Percentiles rank a stretch among this genome's conserved stretches.
Conservation (phyloP, 371 early-diverging fungal genomes). For the Phascolomyces articulosus region DNA sequence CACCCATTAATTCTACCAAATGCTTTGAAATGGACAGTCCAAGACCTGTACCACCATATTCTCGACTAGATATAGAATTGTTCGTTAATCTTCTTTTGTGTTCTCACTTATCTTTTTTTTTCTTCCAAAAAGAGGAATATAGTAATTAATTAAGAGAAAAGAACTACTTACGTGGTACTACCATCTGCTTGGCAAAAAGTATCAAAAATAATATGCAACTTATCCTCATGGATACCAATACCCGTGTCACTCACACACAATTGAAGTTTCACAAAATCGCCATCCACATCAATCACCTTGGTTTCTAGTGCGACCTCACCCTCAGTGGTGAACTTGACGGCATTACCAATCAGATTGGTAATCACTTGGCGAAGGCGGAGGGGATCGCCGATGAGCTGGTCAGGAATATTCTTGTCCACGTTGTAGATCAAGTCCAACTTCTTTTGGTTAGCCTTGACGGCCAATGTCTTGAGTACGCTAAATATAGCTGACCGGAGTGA, state of each 20-base stretch:
- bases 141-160: not conserved
- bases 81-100: no score
- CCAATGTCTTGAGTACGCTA: constrained; percentile 60
- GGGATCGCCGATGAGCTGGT: constrained; percentile 71
- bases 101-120: not conserved
- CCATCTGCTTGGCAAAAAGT: constrained; percentile 81
- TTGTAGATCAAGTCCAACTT: constrained; percentile 56
- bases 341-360: constrained; percentile 77
- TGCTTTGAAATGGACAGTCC: constrained; percentile 61
- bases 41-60: constrained; percentile 47
- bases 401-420: constrained; percentile 62
- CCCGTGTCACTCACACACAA: constrained; percentile 79
- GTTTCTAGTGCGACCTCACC: constrained; percentile 63
- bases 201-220: constrained; percentile 70
- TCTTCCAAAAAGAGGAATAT: not conserved
- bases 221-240: constrained; percentile 77
- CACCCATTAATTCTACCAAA: constrained; percentile 62
- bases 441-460: constrained; percentile 66
- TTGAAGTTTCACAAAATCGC: constrained; percentile 50
- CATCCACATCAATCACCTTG: constrained; percentile 33
- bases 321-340: constrained; percentile 77
- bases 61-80: constrained; percentile 16
- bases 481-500: constrained; percentile 60
- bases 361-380: constrained; percentile 73
- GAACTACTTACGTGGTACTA: constrained; percentile 55